phyloP scores from a whole-genome alignment of 176 grass and related monocot genomes.

The Aechmea fasciata region DNA sequence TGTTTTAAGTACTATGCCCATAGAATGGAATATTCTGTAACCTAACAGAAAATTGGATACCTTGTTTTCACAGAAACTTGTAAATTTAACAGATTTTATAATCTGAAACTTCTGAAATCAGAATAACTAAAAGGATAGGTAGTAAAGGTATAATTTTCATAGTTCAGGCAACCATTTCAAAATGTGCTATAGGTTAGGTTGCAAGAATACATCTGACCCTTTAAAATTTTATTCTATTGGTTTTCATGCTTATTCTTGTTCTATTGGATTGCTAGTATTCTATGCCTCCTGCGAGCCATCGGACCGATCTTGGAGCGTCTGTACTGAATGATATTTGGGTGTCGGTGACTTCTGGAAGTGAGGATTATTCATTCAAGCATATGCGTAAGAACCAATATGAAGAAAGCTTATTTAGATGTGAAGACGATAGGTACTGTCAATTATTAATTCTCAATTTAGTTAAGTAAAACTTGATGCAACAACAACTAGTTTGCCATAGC shows the following conservation, averaged over 20 bases:
- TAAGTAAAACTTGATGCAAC: neutral
- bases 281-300: slow-evolving; percentile 73
- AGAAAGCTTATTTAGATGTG: slow-evolving; percentile 97
- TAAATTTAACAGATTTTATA: too few relatives aligned
- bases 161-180: too few relatives aligned
- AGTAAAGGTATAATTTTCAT: too few relatives aligned
- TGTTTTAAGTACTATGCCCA: too few relatives aligned
- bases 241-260: neutral
- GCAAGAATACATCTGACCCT: too few relatives aligned
- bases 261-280: slow-evolving; percentile 44
- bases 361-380: slow-evolving; percentile 99
- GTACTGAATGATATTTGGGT: slow-evolving; percentile 93
- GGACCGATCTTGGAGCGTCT: slow-evolving; percentile 67
- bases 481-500: neutral
- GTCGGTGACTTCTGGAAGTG: slow-evolving; percentile 98
- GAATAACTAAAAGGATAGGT: too few relatives aligned
- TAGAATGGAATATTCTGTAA: too few relatives aligned
- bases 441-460: slow-evolving; percentile 12
- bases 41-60: too few relatives aligned
- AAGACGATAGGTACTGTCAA: slow-evolving; percentile 77
- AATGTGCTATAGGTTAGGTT: too few relatives aligned
- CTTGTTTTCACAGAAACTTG: too few relatives aligned
- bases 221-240: slow-evolving; percentile 13
- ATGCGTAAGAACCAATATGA: slow-evolving; percentile 99
- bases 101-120: too few relatives aligned